Evolutionary conservation across 805 yeast genomes (phyloP), one percentile per base, ranked within the genome.

Genomic region (Yarrowia sp.): DNA sequence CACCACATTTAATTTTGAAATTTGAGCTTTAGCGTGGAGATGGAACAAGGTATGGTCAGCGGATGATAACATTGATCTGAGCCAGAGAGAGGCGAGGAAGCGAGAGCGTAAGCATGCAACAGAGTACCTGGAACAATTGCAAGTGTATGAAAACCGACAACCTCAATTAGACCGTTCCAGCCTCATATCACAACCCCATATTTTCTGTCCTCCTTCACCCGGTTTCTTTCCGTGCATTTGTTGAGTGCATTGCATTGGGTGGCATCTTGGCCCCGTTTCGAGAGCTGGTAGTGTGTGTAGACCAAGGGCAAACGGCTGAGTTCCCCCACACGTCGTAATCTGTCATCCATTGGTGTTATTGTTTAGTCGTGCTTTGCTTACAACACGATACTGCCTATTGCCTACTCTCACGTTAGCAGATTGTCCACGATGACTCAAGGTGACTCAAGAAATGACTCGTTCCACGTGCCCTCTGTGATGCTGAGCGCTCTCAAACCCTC

Each of bases 211-310:
- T 13, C 49, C 58, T 38, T 46, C 34, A 55, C 61, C 61, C 61
- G 61, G 61, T 53, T 53, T 55, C 44, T 58, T 42, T 58, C 50
- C 64, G 64, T 58, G 64, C 64, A 58, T 58, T 42, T 58, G 64
- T 58, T 58, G 64, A 40, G 64, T 58, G 61, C 61, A 43, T 58
- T 55, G 64, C 64, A 58, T 42, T 13, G 49, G 39, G 63, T 40
- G 47, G 49, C 49, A 30, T 56, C 61, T 56, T 42, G 60, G 60
- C 60, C 60, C 19, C 6, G 17, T n/a, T n/a, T 14, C 4, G 8
- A 17, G 13, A 38, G 49, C 49, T 44, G 49, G 58, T 24, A 24
- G 30, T 24, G 30, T 24, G 30, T 24, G 30, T 24, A 24, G 30
- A 24, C 30, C 7, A 24, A 24, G 30, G 30, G 30, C 30, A 24